Evolutionary conservation across 345 rosid species (phyloP).

Genomic region (Rhodamnia rubescens): DNA sequence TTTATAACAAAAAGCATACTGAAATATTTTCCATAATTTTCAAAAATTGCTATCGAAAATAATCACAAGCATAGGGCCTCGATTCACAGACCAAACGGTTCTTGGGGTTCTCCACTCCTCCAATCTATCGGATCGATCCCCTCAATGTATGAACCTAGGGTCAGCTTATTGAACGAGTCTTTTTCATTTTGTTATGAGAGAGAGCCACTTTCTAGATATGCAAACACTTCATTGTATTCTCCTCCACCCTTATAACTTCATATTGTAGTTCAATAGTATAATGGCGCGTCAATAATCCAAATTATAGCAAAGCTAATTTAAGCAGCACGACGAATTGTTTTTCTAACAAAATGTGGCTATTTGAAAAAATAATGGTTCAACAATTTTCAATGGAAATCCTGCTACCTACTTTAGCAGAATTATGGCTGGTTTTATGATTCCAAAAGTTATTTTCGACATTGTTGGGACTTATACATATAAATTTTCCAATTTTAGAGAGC

Average conservation of each 20-base stretch:
- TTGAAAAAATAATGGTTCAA: background rate
- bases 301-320: background rate
- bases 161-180: background rate
- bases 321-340: background rate
- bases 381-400: too few species aligned
- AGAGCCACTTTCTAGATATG: background rate
- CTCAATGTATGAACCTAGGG: background rate
- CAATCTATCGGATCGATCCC: background rate
- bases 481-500: too few species aligned
- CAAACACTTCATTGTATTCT: background rate
- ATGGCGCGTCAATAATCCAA: background rate
- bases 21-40: too few species aligned
- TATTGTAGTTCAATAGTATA: too few species aligned
- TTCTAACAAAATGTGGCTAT: background rate
- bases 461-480: too few species aligned
- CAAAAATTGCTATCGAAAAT: too few species aligned
- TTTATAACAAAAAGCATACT: too few species aligned
- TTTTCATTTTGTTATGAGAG: too few species aligned
- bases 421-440: background rate
- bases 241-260: background rate
- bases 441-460: too few species aligned
- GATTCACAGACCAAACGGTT: background rate
- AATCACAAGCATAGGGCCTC: background rate
- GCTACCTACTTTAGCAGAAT: background rate
- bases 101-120: background rate